phyloP scores from a whole-genome alignment of 2,329 filamentous ascomycete species.

The Trichocomaceae sp. region DNA sequence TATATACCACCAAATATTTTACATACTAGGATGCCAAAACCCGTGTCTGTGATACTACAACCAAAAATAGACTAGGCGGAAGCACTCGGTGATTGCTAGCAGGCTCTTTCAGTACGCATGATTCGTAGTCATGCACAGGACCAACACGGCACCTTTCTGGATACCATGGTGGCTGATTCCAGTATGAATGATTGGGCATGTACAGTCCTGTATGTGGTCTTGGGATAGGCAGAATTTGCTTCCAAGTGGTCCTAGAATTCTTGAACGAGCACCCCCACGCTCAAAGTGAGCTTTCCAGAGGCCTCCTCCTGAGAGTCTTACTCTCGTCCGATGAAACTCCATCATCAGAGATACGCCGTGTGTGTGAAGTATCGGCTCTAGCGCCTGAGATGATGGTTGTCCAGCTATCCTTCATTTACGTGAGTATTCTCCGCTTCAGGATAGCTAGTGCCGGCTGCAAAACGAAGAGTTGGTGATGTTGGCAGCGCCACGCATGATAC shows the following conservation, averaged over 20 bases:
- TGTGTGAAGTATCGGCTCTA: neutral
- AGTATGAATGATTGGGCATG: neutral
- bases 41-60: no score
- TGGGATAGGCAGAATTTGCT: neutral
- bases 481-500: conserved; percentile 2
- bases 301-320: neutral
- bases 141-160: neutral
- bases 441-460: neutral
- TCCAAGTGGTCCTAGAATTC: conserved; percentile 5
- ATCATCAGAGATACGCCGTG: neutral
- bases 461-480: neutral
- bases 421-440: no score
- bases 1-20: no score
- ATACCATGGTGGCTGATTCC: conserved; percentile 4
- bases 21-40: no score
- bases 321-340: neutral
- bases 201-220: no score
- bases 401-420: neutral
- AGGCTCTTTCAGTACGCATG: no score
- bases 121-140: conserved; percentile 3
- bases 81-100: no score
- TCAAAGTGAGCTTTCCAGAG: conserved; percentile 2
- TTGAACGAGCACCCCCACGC: neutral
- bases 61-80: no score
- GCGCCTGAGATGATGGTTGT: neutral